phyloP scores from a whole-genome alignment of 352 stramenopile genomes.

The Globisporangium sylvaticum region DNA sequence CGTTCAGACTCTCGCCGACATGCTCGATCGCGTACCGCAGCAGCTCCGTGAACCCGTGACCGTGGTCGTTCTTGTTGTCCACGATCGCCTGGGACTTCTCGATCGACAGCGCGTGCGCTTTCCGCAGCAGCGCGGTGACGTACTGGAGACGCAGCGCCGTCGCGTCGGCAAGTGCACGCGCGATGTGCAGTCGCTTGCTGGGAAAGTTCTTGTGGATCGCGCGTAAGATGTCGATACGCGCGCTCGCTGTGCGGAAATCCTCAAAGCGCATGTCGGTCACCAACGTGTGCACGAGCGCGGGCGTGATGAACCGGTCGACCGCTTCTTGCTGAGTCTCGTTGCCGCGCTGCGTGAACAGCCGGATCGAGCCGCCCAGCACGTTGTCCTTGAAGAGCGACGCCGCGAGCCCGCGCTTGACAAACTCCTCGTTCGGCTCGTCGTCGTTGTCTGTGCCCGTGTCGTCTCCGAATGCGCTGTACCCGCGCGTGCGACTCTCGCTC shows the following conservation, averaged over 20 bases:
- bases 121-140: slow-evolving; percentile 41
- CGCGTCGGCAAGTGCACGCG: slow-evolving; percentile 66
- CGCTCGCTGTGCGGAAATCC: slow-evolving; percentile 81
- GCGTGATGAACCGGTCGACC: slow-evolving; percentile 72
- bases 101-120: slow-evolving; percentile 48
- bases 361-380: slow-evolving; percentile 23
- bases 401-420: slow-evolving; percentile 77
- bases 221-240: slow-evolving; percentile 74
- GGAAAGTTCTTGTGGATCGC: slow-evolving; percentile 83
- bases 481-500: slow-evolving; percentile 18
- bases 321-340: slow-evolving; percentile 41
- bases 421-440: slow-evolving; percentile 72
- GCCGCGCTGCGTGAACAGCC: slow-evolving; percentile 20
- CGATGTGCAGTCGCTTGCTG: slow-evolving; percentile 61
- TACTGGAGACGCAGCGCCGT: slow-evolving; percentile 67
- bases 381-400: slow-evolving; percentile 75
- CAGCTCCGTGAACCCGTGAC: slow-evolving; percentile 78
- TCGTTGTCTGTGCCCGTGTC: slow-evolving; percentile 78
- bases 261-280: slow-evolving; percentile 82
- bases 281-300: slow-evolving; percentile 70
- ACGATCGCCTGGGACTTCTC: slow-evolving; percentile 53
- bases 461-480: slow-evolving; percentile 65
- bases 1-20: slow-evolving; percentile 46
- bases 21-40: slow-evolving; percentile 83
- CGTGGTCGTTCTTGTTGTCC: slow-evolving; percentile 68